Base-by-base conservation (phyloP, 371 early-diverging fungal genomes). In the Capillidium heterosporum region DNA sequence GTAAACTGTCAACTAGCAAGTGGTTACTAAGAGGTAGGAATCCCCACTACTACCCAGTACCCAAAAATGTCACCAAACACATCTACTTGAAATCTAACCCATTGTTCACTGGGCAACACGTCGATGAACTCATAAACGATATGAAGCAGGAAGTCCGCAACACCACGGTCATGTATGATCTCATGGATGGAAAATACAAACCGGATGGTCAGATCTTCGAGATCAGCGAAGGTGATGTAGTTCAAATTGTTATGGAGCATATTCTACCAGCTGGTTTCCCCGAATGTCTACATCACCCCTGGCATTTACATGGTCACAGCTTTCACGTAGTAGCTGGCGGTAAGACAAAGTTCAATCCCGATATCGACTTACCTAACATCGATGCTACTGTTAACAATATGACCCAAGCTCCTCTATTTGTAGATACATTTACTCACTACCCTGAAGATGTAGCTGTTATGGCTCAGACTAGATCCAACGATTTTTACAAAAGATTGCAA, bases 231-330 rank as follows among this genome's bases (percentile, higher is more conserved):
- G 24, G 24, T 27, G 7, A 24, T 5, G 47, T 19, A 5, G 47
- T 51, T 7, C 51, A 51, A 29, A 51, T 51, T 7, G 32, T 51
- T 29, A 10, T 51, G 4, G 26, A 51, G 23, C 8, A 51, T 23
- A 19, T 31, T n/a, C n/a, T n/a, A n/a, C 48, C 13, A 5, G 23
- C n/a, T 24, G 7, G 13, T 4, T 35, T 35, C 13, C 13, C 13
- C 4, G 50, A 31, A 17, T 49, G 50, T 31, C 28, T 17, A 13
- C 24, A 13, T 17, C 50, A 49, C 24, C 50, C 50, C 28, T 49
- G 50, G 50, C 50, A 49, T 31, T 17, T 49, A 17, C 50, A 49
- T 28, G 50, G 50, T 31, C 50, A 49, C 50, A 8, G 26, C 28
- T 49, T 49, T 28, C 31, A 49, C 50, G 17, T 24, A 13, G 50